Conservation (phyloP, 2,329 filamentous ascomycete species). For the Penicillium sp. region DNA sequence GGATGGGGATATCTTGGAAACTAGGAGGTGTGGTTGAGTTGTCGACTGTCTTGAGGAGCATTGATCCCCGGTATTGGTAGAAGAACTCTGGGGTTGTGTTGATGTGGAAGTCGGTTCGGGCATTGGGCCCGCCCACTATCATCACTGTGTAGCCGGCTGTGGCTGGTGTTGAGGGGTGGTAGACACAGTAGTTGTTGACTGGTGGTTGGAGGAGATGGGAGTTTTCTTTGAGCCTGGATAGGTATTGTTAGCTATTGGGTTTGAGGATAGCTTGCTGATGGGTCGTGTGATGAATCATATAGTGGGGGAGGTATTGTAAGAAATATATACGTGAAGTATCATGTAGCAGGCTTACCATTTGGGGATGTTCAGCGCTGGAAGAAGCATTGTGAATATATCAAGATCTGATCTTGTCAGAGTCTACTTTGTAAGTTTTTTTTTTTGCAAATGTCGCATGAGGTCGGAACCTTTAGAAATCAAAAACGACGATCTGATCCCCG, state of each 20-base stretch:
- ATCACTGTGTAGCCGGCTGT: constrained; percentile 89
- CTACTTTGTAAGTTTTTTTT: background rate
- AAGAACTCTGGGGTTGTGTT: constrained; percentile 97
- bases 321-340: background rate
- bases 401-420: background rate
- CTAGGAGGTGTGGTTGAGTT: constrained; percentile 48
- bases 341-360: constrained; percentile 40
- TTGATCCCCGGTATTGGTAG: constrained; percentile 90
- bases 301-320: constrained; percentile 20
- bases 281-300: constrained; percentile 16
- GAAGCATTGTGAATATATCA: constrained; percentile 31
- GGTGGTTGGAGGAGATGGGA: constrained; percentile 89
- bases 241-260: background rate
- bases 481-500: constrained; percentile 17
- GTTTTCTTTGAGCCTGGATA: constrained; percentile 79
- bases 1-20: constrained; percentile 84
- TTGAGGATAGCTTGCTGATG: background rate
- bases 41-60: constrained; percentile 92
- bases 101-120: constrained; percentile 96
- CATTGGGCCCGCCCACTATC: constrained; percentile 95
- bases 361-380: constrained; percentile 46
- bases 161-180: constrained; percentile 64
- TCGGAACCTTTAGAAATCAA: background rate
- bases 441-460: background rate
- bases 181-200: constrained; percentile 97